Evolutionary conservation across 306 rosid species (phyloP), one percentile per base, ranked within the genome.

Genomic region (Casuarina cunninghamiana): DNA sequence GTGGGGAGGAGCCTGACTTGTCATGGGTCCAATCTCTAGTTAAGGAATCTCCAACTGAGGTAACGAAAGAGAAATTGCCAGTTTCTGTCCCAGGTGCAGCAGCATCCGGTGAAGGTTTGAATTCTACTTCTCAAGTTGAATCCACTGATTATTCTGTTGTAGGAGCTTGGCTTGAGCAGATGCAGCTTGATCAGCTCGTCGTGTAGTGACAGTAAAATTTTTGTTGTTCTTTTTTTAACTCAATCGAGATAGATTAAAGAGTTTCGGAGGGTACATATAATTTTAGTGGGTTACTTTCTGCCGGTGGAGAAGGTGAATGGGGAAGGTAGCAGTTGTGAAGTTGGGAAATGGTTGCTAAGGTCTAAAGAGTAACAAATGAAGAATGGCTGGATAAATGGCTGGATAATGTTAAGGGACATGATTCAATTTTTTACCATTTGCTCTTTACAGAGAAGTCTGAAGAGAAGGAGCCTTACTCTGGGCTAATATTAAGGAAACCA

Each of bases 101-200:
- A 3, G 81, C 89, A 76, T 81, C 96, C 72, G 83, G 88, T 68
- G 92, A 86, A 83, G 89, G 77, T 69, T 74, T 55, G 43, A 93
- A 81, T 80, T 72, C 97, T 69, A 88, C 82, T 62, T 74, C 93
- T 75, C 93, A 87, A 79, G 51, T 50, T 46, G 97, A 93, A 21
- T 82, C 92, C 15, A 37, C 77, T 72, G 98, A 93, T 87, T 91
- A 90, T 78, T 86, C 97, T 26, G 97, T 90, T 69, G 60, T 93
- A 60, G 98, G 91, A 80, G 93, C 97, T 50, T 91, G 97, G 98
- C 90, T 93, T 42, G 98, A 93, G 88, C 93, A 93, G 85, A 88
- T 93, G 98, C 98, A 91, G 85, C 90, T 91, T 81, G 97, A 88
- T 86, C 91, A 87, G 83, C 89, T 89, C 67, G 84, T 87, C 78